Evolutionary conservation across 495 filamentous ascomycete genomes (phyloP).

Genomic region (Friedmanniomyces simplex): DNA sequence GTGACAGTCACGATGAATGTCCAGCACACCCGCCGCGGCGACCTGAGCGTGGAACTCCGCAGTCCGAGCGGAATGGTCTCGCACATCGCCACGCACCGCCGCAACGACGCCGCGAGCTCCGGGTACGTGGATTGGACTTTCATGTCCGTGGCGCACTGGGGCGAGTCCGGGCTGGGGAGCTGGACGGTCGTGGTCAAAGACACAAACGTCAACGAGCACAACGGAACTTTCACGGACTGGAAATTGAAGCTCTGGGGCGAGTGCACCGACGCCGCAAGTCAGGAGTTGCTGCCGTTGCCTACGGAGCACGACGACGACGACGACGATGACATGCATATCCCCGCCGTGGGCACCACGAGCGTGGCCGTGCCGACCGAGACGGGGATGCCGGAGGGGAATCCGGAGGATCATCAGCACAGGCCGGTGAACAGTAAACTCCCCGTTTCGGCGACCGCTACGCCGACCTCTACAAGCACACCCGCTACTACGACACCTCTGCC

Average conservation of each 20-base stretch:
- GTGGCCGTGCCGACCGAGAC: constrained; percentile 39
- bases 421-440: constrained; percentile 56
- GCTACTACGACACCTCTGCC: constrained; percentile 7
- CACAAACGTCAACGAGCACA: constrained; percentile 61
- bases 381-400: constrained; percentile 35
- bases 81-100: constrained; percentile 66
- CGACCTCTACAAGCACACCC: constrained; percentile 31
- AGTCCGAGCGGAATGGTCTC: constrained; percentile 74
- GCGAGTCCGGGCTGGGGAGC: constrained; percentile 72
- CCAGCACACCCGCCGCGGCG: constrained; percentile 72
- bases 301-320: constrained; percentile 72
- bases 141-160: constrained; percentile 96
- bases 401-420: constrained; percentile 66
- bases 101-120: constrained; percentile 45
- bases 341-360: constrained; percentile 43
- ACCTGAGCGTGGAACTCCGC: constrained; percentile 84
- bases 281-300: constrained; percentile 68
- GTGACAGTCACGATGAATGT: constrained; percentile 97
- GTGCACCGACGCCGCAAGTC: constrained; percentile 58
- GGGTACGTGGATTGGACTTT: constrained; percentile 99
- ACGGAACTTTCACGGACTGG: constrained; percentile 81
- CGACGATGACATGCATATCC: constrained; percentile 50
- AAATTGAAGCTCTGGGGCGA: constrained; percentile 92
- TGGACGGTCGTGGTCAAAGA: constrained; percentile 93
- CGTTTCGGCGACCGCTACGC: constrained; percentile 31